Conservation (phyloP, 257 asterid species). For the Dorcoceras hygrometricum region DNA sequence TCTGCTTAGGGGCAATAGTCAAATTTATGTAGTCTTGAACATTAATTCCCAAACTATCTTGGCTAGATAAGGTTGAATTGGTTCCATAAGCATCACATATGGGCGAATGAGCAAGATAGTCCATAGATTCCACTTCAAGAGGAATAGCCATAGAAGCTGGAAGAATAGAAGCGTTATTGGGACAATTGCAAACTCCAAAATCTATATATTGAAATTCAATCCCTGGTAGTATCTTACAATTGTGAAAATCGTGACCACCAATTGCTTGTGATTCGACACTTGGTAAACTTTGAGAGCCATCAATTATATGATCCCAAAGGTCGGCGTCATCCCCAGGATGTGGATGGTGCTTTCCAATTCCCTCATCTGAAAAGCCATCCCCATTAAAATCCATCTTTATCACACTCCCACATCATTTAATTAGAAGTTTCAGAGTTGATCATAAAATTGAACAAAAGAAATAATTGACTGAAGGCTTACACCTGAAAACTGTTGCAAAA, state of each 20-base stretch:
- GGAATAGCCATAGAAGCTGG: conserved; percentile 43
- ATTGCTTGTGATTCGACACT: conserved; percentile 36
- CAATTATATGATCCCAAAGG: conserved; percentile 58
- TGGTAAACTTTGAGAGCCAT: conserved; percentile 36
- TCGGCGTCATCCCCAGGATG: conserved; percentile 39
- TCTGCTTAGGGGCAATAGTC: conserved; percentile 65
- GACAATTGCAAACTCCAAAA: conserved; percentile 21
- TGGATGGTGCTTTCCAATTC: conserved; percentile 33
- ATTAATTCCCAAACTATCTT: conserved; percentile 44
- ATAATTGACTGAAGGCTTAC: conserved; percentile 18
- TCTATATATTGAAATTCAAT: conserved; percentile 12
- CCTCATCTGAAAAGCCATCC: conserved; percentile 44
- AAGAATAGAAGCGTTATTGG: conserved; percentile 27
- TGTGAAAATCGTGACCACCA: conserved; percentile 34
- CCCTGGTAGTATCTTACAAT: conserved; percentile 41
- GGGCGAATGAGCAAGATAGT: conserved; percentile 40
- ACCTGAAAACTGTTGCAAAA: conserved; percentile 39
- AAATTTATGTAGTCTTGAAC: conserved; percentile 48
- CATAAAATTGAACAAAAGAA: conserved; percentile 20
- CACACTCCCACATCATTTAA: conserved; percentile 13
- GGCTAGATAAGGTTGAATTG: conserved; percentile 49
- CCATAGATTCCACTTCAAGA: conserved; percentile 40
- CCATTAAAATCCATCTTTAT: conserved; percentile 27
- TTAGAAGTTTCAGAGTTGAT: background rate
- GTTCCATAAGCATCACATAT: conserved; percentile 31